These are phyloP conservation scores for Blastobotrys chiropterorum DNA, from an alignment of 805 yeast genomes.

Conservation along the genomic window DNA sequence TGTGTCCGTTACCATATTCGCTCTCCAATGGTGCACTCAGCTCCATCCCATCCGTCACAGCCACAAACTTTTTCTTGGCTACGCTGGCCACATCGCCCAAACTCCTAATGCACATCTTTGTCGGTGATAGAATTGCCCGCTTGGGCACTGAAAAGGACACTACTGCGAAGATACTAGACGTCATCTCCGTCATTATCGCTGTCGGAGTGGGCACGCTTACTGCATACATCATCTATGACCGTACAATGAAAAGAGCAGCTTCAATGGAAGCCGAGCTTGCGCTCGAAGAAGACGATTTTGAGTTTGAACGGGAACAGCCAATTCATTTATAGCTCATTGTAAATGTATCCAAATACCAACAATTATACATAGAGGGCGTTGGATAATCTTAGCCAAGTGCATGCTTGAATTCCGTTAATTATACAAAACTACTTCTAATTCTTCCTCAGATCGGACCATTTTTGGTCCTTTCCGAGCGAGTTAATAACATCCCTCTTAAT, in stretches of 20 bases:
- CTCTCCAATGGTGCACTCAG: constrained; percentile 89
- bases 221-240: constrained; percentile 60
- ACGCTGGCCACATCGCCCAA: constrained; percentile 78
- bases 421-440: too few relatives aligned
- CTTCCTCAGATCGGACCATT: constrained; percentile 64
- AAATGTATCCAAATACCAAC: too few relatives aligned
- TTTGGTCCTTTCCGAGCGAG: constrained; percentile 64
- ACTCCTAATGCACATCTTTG: constrained; percentile 63
- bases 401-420: too few relatives aligned
- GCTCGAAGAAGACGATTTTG: constrained; percentile 27
- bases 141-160: constrained; percentile 51
- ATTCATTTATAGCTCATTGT: neutral
- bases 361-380: too few relatives aligned
- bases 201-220: constrained; percentile 48
- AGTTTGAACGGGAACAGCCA: constrained; percentile 14
- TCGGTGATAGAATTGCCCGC: constrained; percentile 67
- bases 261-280: constrained; percentile 22
- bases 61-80: constrained; percentile 60
- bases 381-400: too few relatives aligned
- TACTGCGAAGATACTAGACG: constrained; percentile 51
- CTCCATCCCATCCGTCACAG: constrained; percentile 69
- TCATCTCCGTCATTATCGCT: constrained; percentile 55
- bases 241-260: constrained; percentile 34
- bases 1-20: constrained; percentile 92
- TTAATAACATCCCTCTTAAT: constrained; percentile 52